Base-by-base conservation (phyloP, 208 protist species). In the Plasmodiophora brassicae region DNA sequence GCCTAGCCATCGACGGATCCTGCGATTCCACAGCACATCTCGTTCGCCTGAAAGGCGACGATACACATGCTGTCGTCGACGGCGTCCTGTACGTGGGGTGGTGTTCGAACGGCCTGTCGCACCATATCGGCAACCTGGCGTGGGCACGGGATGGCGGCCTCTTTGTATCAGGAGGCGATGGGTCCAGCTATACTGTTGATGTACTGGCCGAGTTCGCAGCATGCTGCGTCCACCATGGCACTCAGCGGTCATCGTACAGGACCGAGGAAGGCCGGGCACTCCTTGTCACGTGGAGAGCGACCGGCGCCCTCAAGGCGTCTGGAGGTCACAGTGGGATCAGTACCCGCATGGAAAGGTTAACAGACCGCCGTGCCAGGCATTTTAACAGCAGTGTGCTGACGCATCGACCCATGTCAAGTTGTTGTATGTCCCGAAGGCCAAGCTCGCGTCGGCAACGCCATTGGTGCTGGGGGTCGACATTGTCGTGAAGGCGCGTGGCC, bases 271-370 rank as follows among this genome's bases (percentile, higher is more conserved):
- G 20, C 65, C 65, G 20, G 65, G 65, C n/a, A 5, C 32, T 44
- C 65, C 65, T 44, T 78, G 65, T 38, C 65, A 78, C 41, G 32
- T n/a, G 41, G 65, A 78, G 10, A 38, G 14, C 5, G 65, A 78
- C n/a, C 10, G 32, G 10, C 65, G 65, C 32, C 41, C 41, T 38
- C 65, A 78, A 32, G 65, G 65, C 65, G 65, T 38, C 5, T 78
- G 65, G 65, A n/a, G 65, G 20, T 78, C 65, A 5, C 65, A 78
- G 41, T 78, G 65, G 65, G 65, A 78, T 38, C 32, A 78, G 32
- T 78, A 78, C 65, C 32, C 65, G 5, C 65, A 78, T 78, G 65
- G 65, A 5, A 78, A 78, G n/a, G 65, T n/a, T n/a, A n/a, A n/a
- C n/a, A n/a, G n/a, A n/a, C n/a, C n/a, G n/a, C n/a, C n/a, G n/a